Evolutionary conservation across 208 protist species (phyloP), one percentile per base, ranked within the genome.

Genomic region (Tetramitus jugosus): DNA sequence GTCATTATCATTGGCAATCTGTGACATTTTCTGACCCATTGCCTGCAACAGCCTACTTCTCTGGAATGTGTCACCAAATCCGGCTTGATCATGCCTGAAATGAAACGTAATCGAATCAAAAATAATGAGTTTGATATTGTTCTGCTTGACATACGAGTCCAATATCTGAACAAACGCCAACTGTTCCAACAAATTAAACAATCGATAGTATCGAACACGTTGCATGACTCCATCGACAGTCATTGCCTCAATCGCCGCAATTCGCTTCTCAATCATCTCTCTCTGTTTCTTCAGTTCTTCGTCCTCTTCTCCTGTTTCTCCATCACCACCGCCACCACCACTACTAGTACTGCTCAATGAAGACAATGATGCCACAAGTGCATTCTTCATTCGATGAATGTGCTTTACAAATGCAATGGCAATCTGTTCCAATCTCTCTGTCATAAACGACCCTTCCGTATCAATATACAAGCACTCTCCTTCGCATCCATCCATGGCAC

Each of bases 381-480:
- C 60, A 26, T 45, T 8, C 46, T 77, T 76, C 26, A 89, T 68
- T 20, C 84, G 81, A 17, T 75, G 65, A 3, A 91, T 85, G n/a
- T n/a, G n/a, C n/a, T n/a, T n/a, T n/a, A n/a, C n/a, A 0, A 92
- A 89, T 20, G 86, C 83, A 52, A 79, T 76, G 0, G 87, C 90
- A 79, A 94, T 88, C 80, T 93, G 81, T 20, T 84, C 77, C 35
- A 91, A 83, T 7, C 93, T 85, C 75, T 89, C 86, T 26, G 79
- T 79, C 7, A 88, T 80, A 71, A 96, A 94, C 79, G 88, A 92
- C 35, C 93, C 93, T 82, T 96, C 93, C 2, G 93, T 96, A 74
- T 96, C 93, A 35, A 96, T 85, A 82, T 91, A 96, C 1, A 94
- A 29, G 45, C 86, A 87, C 0, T 74, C 68, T 20, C 90, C 91